phyloP scores from a whole-genome alignment of 345 rosid genomes.

The Heritiera littoralis region DNA sequence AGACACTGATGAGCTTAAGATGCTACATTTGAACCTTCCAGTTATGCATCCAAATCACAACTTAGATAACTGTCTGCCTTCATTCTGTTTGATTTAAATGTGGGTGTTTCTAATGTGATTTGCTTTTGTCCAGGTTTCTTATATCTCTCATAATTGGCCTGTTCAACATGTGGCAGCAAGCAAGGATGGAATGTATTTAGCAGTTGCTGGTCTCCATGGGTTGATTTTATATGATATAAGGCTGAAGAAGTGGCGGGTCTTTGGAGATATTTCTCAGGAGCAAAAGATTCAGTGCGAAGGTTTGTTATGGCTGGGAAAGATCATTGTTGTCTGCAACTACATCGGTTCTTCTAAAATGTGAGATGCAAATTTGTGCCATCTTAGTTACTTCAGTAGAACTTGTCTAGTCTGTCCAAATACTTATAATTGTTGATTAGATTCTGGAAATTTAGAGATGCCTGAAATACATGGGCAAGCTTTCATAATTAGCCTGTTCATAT shows the following conservation, averaged over 20 bases:
- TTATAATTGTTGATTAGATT: background rate
- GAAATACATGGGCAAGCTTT: conserved; percentile 3
- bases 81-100: conserved; percentile 24
- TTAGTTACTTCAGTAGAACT: conserved; percentile 18
- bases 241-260: conserved; percentile 86
- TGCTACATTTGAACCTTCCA: conserved; percentile 92
- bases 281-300: conserved; percentile 95
- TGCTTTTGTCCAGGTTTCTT: conserved; percentile 66
- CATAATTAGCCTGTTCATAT: background rate
- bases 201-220: conserved; percentile 96
- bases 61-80: conserved; percentile 15
- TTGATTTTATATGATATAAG: conserved; percentile 82
- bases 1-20: conserved; percentile 87
- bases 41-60: conserved; percentile 45
- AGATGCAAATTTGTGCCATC: conserved; percentile 33
- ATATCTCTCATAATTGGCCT: conserved; percentile 98
- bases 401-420: background rate
- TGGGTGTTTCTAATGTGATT: conserved; percentile 30
- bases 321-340: conserved; percentile 93
- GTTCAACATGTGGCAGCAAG: conserved; percentile 98
- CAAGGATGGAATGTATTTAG: conserved; percentile 93
- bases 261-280: conserved; percentile 95
- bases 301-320: conserved; percentile 91
- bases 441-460: background rate
- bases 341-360: conserved; percentile 71